Conservation (phyloP, 2,329 filamentous ascomycete species). For the Zarea fungicola region DNA sequence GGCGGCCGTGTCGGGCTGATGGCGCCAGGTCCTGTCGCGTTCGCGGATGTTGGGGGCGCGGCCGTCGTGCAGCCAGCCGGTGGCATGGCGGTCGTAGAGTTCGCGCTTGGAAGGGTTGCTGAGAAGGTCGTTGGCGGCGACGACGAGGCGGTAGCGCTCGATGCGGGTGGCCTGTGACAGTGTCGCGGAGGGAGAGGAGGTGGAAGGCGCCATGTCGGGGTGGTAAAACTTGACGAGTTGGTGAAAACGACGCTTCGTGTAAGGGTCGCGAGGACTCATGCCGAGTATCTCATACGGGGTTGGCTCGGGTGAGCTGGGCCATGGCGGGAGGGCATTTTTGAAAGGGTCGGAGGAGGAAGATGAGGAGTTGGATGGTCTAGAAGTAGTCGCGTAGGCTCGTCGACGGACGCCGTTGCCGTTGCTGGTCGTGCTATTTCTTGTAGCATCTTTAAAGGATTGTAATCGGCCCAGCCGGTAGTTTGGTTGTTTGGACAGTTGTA, state of each 20-base stretch:
- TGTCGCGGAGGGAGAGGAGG: conserved; percentile 15
- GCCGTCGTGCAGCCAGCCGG: conserved; percentile 72
- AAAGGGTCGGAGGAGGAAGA: neutral
- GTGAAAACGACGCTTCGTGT: conserved; percentile 81
- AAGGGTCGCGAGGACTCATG: conserved; percentile 53
- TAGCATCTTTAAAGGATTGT: neutral
- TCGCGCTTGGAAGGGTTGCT: conserved; percentile 72
- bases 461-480: neutral
- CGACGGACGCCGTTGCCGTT: neutral
- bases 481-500: too few species aligned
- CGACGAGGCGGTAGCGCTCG: conserved; percentile 86
- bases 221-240: conserved; percentile 94
- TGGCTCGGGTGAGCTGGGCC: conserved; percentile 49
- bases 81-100: conserved; percentile 75
- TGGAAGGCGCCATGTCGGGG: conserved; percentile 60
- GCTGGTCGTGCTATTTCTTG: neutral
- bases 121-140: conserved; percentile 83
- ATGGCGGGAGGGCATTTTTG: conserved; percentile 25
- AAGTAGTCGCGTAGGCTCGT: conserved; percentile 7
- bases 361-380: too few species aligned
- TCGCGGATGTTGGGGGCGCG: conserved; percentile 39
- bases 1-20: conserved; percentile 42
- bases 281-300: conserved; percentile 90
- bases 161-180: conserved; percentile 57
- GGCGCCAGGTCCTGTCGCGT: conserved; percentile 45